These are phyloP conservation scores for Saksenaea vasiformis DNA, from an alignment of 371 early-diverging fungal genomes.

Conservation along the genomic window DNA sequence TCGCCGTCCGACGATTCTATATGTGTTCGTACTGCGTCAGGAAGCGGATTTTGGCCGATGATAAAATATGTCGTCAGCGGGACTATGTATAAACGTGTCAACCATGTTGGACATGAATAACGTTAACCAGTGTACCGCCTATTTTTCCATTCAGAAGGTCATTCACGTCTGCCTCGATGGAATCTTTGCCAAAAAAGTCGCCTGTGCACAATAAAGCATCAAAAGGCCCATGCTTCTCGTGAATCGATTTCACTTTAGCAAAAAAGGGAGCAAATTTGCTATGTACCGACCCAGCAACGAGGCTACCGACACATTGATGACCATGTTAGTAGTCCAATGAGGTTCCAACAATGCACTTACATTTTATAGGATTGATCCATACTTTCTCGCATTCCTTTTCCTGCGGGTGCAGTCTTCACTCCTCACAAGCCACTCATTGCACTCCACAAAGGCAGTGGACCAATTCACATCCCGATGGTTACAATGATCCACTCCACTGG, in stretches of 20 bases:
- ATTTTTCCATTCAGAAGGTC: conserved; percentile 60
- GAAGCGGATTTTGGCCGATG: conserved; percentile 62
- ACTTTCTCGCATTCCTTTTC: not conserved
- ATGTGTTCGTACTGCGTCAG: conserved; percentile 53
- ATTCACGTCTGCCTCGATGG: conserved; percentile 41
- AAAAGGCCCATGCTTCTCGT: conserved; percentile 86
- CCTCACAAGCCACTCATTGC: too few relatives aligned
- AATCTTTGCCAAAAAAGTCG: conserved; percentile 71
- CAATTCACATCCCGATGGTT: too few relatives aligned
- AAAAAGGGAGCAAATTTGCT: conserved; percentile 66
- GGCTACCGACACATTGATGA: conserved; percentile 26
- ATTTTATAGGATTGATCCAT: not conserved
- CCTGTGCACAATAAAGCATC: conserved; percentile 78
- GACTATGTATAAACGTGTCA: conserved; percentile 37
- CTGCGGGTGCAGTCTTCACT: not conserved
- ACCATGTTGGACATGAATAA: not conserved
- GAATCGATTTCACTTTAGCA: conserved; percentile 69
- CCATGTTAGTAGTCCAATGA: not conserved
- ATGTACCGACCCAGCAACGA: conserved; percentile 72
- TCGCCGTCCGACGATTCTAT: conserved; percentile 69
- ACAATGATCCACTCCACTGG: too few relatives aligned
- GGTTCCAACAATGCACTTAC: not conserved
- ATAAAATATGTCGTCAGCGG: conserved; percentile 82
- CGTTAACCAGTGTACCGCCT: conserved; percentile 43
- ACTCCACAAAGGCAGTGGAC: too few relatives aligned